Conservation (phyloP, 495 filamentous ascomycete species). For the Hyaloscypha variabilis region DNA sequence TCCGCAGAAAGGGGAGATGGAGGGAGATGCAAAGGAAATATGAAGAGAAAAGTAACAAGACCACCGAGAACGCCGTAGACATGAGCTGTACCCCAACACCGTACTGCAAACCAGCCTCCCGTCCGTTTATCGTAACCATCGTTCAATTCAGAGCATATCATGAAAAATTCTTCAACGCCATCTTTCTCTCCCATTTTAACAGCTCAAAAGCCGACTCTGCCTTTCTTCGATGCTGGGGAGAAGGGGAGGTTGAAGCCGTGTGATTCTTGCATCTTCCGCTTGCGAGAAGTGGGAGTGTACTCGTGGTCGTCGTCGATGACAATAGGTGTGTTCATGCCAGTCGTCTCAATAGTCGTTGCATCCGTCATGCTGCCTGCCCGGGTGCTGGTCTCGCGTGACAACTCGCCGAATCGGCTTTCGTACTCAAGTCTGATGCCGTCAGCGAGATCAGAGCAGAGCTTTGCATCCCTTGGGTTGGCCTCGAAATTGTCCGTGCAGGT, state of each 20-base stretch:
- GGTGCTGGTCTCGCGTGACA: constrained; percentile 22
- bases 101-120: neutral
- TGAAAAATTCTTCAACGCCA: neutral
- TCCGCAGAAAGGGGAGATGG: neutral
- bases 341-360: constrained; percentile 41
- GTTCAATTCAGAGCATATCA: neutral
- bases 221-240: neutral
- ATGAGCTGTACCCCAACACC: neutral
- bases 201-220: neutral
- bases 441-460: constrained; percentile 34
- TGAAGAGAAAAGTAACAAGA: neutral
- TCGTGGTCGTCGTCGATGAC: constrained; percentile 19
- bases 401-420: constrained; percentile 25
- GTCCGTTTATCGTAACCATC: neutral
- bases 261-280: constrained; percentile 13
- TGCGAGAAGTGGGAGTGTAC: neutral
- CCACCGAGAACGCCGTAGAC: neutral
- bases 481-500: constrained; percentile 42
- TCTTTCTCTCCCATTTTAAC: neutral
- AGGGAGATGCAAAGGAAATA: neutral
- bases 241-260: neutral
- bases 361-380: constrained; percentile 39
- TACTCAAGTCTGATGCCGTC: constrained; percentile 27
- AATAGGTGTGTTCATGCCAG: constrained; percentile 38
- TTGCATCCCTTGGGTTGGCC: constrained; percentile 32